A percentile compares a stretch with the other conserved stretches of the same genome.
phyloP scores from a whole-genome alignment of 495 filamentous ascomycete genomes.

The Neurospora sp. region DNA sequence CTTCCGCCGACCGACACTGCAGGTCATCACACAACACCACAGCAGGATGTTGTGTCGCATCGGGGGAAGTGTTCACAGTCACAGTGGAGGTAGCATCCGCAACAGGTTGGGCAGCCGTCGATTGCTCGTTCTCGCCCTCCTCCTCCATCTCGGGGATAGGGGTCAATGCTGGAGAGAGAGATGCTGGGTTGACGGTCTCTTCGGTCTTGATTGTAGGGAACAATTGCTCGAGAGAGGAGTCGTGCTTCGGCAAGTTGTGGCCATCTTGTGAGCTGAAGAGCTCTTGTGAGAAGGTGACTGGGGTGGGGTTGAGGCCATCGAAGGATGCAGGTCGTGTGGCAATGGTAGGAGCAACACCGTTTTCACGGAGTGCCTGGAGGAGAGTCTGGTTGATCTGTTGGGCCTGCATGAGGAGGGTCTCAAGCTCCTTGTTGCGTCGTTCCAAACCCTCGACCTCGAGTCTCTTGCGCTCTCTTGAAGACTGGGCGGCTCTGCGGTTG shows the following conservation, averaged over 20 bases:
- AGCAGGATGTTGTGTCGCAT: constrained; percentile 99
- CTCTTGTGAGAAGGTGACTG: constrained; percentile 41
- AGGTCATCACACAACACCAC: constrained; percentile 98
- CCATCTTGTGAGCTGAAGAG: constrained; percentile 39
- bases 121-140: constrained; percentile 6
- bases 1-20: constrained; percentile 88
- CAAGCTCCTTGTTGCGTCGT: constrained; percentile 61
- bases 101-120: constrained; percentile 13
- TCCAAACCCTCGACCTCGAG: constrained; percentile 87
- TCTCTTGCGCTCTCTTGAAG: constrained; percentile 89
- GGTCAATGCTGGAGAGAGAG: constrained; percentile 40
- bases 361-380: constrained; percentile 52
- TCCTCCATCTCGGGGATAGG: constrained; percentile 32
- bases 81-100: constrained; percentile 20
- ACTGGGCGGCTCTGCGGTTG: constrained; percentile 92
- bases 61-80: constrained; percentile 53
- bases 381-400: constrained; percentile 57
- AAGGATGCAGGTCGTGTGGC: constrained; percentile 9
- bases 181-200: constrained; percentile 44
- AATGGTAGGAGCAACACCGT: constrained; percentile 32
- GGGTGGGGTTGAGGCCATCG: constrained; percentile 31
- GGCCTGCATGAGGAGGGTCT: constrained; percentile 51
- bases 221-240: constrained; percentile 26
- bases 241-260: constrained; percentile 12
- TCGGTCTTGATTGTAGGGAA: constrained; percentile 26